phyloP scores from a whole-genome alignment of 2,329 filamentous ascomycete genomes.

The Pseudophaeomoniella oleicola region DNA sequence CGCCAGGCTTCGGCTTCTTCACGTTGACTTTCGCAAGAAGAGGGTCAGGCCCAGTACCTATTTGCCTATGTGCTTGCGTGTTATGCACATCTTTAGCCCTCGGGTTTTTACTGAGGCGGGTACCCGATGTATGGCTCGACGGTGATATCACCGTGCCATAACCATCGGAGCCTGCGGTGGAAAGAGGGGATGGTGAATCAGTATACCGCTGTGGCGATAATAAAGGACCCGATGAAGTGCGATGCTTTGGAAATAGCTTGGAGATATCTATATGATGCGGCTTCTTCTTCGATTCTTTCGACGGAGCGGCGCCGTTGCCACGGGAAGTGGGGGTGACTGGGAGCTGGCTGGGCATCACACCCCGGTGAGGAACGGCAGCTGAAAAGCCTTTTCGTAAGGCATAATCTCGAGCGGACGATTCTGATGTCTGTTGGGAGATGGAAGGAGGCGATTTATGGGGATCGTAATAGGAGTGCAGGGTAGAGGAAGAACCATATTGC shows the following conservation, averaged over 20 bases:
- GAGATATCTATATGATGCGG: conserved; percentile 27
- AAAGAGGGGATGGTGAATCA: conserved; percentile 23
- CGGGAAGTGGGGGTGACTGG: conserved; percentile 5
- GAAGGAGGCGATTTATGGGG: conserved; percentile 24
- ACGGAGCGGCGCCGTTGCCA: conserved; percentile 10
- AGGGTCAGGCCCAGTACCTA: conserved; percentile 3
- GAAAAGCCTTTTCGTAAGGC: conserved; percentile 21
- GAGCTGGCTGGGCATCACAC: background rate
- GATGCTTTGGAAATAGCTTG: conserved; percentile 25
- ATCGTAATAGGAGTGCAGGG: conserved; percentile 32
- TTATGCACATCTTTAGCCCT: conserved; percentile 13
- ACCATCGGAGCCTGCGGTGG: conserved; percentile 16
- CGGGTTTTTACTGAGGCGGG: conserved; percentile 16
- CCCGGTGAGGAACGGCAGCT: conserved; percentile 10
- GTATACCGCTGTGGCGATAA: conserved; percentile 27
- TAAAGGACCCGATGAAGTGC: conserved; percentile 16
- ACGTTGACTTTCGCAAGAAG: conserved; percentile 9
- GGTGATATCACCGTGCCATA: conserved; percentile 12
- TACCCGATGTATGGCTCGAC: conserved; percentile 8
- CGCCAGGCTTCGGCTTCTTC: conserved; percentile 10
- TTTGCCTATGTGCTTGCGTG: background rate
- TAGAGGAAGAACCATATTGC: conserved; percentile 27
- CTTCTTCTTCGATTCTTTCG: conserved; percentile 23
- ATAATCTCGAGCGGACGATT: conserved; percentile 24
- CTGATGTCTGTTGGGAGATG: conserved; percentile 28